Conservation (phyloP, 2,329 filamentous ascomycete genomes). For the Trichoderma simmonsii region DNA sequence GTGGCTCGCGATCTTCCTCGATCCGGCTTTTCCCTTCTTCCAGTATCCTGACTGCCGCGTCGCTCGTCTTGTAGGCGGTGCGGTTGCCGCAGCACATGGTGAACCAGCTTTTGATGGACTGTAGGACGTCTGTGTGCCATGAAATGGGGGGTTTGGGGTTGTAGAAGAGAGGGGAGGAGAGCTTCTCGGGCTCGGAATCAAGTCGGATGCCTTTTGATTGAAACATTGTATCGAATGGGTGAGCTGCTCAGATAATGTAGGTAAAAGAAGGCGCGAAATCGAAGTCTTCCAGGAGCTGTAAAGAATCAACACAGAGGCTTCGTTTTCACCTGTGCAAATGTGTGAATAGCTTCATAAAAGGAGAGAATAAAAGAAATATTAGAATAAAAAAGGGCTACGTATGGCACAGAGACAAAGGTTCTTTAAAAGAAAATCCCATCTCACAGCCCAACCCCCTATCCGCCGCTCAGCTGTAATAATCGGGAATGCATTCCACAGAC, state of each 20-base stretch:
- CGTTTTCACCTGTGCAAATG: neutral
- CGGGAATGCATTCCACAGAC: neutral
- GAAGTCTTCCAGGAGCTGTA: neutral
- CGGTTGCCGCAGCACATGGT: slow-evolving; percentile 19
- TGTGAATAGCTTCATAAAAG: neutral
- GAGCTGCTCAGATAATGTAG: neutral
- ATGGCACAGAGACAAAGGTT: too few species aligned
- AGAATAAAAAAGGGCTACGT: neutral
- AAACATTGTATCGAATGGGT: neutral
- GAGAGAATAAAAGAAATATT: neutral
- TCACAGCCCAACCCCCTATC: neutral
- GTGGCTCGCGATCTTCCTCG: slow-evolving; percentile 22
- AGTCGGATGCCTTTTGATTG: slow-evolving; percentile 9
- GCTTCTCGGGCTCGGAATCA: neutral
- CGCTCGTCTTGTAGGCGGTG: neutral
- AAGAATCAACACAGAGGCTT: neutral
- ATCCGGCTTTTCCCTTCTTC: neutral
- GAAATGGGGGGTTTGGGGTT: neutral
- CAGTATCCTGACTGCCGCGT: neutral
- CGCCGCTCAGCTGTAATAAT: neutral
- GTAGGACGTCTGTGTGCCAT: neutral
- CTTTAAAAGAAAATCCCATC: neutral
- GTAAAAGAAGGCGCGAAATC: neutral
- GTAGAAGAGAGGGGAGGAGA: neutral
- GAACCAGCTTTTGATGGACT: slow-evolving; percentile 19